Conservation (phyloP, 2,329 filamentous ascomycete genomes). For the Helotiales sp. region DNA sequence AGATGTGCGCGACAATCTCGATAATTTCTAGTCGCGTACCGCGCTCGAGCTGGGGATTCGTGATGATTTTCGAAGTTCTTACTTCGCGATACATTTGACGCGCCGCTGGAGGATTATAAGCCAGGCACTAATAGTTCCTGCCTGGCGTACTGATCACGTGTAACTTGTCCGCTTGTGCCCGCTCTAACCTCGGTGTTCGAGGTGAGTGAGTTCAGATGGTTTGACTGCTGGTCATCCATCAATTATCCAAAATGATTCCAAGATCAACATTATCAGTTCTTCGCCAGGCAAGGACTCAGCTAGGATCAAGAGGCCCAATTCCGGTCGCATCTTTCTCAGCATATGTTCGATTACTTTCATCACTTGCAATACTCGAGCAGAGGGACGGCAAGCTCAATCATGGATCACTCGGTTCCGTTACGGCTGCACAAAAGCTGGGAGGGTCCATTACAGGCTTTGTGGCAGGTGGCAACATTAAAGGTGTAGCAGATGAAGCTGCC, state of each 20-base stretch:
- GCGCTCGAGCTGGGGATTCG: slow-evolving; percentile 21
- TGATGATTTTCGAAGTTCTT: slow-evolving; percentile 18
- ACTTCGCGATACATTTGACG: not conserved
- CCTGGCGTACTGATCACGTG: too few relatives aligned
- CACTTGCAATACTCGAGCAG: slow-evolving; percentile 90
- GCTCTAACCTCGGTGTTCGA: not conserved
- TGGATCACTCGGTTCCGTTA: slow-evolving; percentile 80
- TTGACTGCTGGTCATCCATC: not conserved
- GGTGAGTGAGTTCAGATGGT: not conserved
- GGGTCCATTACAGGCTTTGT: slow-evolving; percentile 85
- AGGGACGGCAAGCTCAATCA: slow-evolving; percentile 82
- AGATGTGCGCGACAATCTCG: slow-evolving; percentile 10
- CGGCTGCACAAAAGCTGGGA: slow-evolving; percentile 83
- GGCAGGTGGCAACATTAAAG: slow-evolving; percentile 76
- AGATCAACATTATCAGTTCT: slow-evolving; percentile 29
- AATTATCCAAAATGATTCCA: slow-evolving; percentile 34
- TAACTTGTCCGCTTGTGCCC: too few relatives aligned
- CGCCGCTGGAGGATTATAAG: not conserved
- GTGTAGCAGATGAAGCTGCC: slow-evolving; percentile 77
- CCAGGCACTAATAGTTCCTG: not conserved
- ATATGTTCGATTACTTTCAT: slow-evolving; percentile 74
- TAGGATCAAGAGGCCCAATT: slow-evolving; percentile 41
- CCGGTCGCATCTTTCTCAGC: slow-evolving; percentile 46
- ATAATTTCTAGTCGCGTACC: slow-evolving; percentile 13
- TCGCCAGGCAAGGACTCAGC: slow-evolving; percentile 39